Base-by-base conservation (phyloP, 2,329 filamentous ascomycete species). In the Scedosporium aurantiacum region DNA sequence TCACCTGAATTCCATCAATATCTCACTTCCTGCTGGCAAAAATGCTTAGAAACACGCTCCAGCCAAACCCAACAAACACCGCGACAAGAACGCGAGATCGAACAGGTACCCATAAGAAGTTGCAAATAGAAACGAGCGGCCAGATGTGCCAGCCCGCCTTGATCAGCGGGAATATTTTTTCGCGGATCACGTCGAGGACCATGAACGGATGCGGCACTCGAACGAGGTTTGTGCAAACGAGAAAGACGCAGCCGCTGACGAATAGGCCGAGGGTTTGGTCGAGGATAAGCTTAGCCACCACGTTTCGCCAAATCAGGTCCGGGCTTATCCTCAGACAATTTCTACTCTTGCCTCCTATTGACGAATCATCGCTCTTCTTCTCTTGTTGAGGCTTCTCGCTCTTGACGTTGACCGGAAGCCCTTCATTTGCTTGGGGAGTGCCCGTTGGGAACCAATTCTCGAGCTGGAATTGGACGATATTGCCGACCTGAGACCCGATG, bases 41-140 rank as follows among this genome's bases (percentile, higher is more conserved):
- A 12, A 73, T 65, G 18, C 71, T 73, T 37, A 74, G 63, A 52
- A 73, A 74, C 28, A 74, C 73, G 58, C 71, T 74, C 72, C 72
- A 74, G 1, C 70, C 66, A 21, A 74, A 74, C 2, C 72, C 72
- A 37, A 74, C 69, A 60, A 69, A 71, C 21, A 72, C 71, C 0
- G 70, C 70, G 2, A 74, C 72, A 27, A 74, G 65, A 21, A 73
- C 72, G 14, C 72, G 62, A 14, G 70, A 73, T 12, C 71, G 67
- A 7, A 74, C 71, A 1, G 72, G 72, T 5, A 74, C 71, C 67
- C 70, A 74, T 4, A 71, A 61, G 59, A 73, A 74, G 61, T 73
- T 74, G 68, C 67, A 68, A 12, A 74, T 60, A 6, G 70, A 70
- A 6, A 74, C 72, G 14, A 72, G 63, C 1, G 72, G 72, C 72